Evolutionary conservation across 768 basidiomycete genomes (phyloP).

Genomic region (Gloeophyllum trabeum): DNA sequence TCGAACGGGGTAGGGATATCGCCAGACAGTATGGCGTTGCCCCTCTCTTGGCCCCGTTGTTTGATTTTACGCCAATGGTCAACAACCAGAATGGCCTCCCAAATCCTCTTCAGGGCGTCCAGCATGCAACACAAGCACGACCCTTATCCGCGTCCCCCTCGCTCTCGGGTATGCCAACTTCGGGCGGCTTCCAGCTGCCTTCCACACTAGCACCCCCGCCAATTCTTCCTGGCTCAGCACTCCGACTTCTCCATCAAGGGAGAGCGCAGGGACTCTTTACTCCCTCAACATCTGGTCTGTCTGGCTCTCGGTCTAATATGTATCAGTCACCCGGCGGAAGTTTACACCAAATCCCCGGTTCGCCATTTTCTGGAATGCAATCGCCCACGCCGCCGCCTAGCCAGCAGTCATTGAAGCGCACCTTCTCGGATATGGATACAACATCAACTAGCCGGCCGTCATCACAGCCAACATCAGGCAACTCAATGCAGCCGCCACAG

Average conservation of each 20-base stretch:
- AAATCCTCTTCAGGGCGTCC: slow-evolving; percentile 13
- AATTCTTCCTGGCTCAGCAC: slow-evolving; percentile 80
- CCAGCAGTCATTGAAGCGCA: slow-evolving; percentile 37
- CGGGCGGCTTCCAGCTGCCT: slow-evolving; percentile 9
- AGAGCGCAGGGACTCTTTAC: slow-evolving; percentile 81
- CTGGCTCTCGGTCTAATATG: slow-evolving; percentile 31
- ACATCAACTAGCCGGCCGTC: background rate
- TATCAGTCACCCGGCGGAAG: slow-evolving; percentile 39
- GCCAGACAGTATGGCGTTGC: slow-evolving; percentile 89
- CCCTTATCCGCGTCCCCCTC: slow-evolving; percentile 62
- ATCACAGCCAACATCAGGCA: background rate
- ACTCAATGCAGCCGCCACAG: too few relatives aligned
- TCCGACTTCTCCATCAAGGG: slow-evolving; percentile 75
- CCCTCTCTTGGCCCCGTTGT: slow-evolving; percentile 76
- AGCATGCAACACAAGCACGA: slow-evolving; percentile 35
- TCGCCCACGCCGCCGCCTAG: slow-evolving; percentile 24
- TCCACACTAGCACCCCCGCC: slow-evolving; percentile 60
- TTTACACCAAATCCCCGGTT: slow-evolving; percentile 40
- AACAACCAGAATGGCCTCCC: slow-evolving; percentile 63
- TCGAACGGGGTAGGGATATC: slow-evolving; percentile 88
- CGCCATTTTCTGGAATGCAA: slow-evolving; percentile 32
- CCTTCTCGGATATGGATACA: slow-evolving; percentile 59
- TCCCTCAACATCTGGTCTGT: slow-evolving; percentile 61
- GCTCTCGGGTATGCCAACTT: slow-evolving; percentile 35
- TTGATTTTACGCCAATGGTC: slow-evolving; percentile 83